phyloP scores from a whole-genome alignment of 768 basidiomycete genomes.

The Daedaleopsis sinensis region DNA sequence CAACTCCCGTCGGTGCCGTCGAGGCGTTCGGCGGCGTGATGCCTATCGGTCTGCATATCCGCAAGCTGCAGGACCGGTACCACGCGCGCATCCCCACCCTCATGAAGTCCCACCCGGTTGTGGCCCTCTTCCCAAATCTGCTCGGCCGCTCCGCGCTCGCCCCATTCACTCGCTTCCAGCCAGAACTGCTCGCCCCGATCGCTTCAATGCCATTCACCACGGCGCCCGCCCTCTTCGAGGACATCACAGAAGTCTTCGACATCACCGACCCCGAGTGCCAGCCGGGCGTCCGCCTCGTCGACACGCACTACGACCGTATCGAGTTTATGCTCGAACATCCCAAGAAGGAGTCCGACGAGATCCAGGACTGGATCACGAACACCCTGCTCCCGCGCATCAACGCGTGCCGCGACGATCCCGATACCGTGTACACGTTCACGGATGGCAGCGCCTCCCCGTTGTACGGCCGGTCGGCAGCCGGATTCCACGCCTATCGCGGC shows the following conservation, averaged over 20 bases:
- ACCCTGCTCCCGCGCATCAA: background rate
- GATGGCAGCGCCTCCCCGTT: background rate
- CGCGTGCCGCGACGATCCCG: background rate
- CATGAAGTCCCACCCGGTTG: background rate
- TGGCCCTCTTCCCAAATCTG: background rate
- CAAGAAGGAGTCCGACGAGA: background rate
- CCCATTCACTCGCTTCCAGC: background rate
- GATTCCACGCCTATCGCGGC: background rate
- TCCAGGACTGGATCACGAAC: background rate
- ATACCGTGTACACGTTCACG: background rate
- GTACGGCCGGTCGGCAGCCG: background rate
- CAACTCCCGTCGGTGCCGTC: constrained; percentile 20
- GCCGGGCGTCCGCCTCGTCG: background rate
- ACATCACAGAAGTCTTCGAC: background rate
- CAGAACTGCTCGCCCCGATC: background rate
- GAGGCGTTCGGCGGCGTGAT: constrained; percentile 16
- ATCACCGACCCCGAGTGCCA: background rate
- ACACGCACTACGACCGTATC: background rate
- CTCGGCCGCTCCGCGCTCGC: background rate
- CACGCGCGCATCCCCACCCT: background rate
- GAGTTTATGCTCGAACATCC: background rate
- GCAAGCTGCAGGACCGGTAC: constrained; percentile 1
- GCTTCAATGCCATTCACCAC: background rate
- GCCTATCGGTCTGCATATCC: background rate
- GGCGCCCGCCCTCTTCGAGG: background rate